Percentiles rank a stretch among this genome's conserved stretches.
These are phyloP conservation scores for Fusarium sp. DNA, from an alignment of 2,329 filamentous ascomycete species.

Conservation along the genomic window DNA sequence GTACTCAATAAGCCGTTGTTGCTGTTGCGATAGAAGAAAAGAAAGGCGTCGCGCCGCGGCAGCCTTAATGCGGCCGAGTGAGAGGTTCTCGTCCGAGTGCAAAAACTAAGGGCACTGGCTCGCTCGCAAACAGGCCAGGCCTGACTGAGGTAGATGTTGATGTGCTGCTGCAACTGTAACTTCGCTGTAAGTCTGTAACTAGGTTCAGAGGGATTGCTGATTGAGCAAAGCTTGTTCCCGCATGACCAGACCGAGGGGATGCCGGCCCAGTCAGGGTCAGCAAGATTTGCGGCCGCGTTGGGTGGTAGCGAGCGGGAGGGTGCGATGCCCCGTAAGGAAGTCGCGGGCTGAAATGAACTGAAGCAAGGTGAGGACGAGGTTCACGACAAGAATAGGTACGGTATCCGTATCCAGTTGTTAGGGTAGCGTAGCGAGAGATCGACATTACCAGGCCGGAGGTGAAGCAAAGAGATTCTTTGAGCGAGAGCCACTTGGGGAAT, in stretches of 20 bases:
- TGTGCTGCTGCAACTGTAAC: background rate
- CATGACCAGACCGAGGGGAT: constrained; percentile 7
- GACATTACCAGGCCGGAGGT: constrained; percentile 33
- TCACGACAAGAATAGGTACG: constrained; percentile 8
- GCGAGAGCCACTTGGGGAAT: constrained; percentile 21
- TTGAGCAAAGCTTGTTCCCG: background rate
- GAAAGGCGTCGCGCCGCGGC: constrained; percentile 13
- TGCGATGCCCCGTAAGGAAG: constrained; percentile 10
- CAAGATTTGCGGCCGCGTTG: constrained; percentile 11
- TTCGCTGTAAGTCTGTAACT: background rate
- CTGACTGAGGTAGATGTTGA: background rate
- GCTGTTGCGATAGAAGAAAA: constrained; percentile 2
- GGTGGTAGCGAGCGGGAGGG: constrained; percentile 22
- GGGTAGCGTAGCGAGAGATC: constrained; percentile 23
- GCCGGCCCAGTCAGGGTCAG: constrained; percentile 14
- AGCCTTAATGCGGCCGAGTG: constrained; percentile 32
- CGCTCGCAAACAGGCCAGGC: background rate
- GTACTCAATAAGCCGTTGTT: background rate
- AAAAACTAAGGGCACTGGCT: background rate
- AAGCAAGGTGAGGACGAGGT: constrained; percentile 29
- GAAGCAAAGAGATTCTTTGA: constrained; percentile 27
- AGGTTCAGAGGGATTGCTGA: constrained; percentile 1
- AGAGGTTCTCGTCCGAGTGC: constrained; percentile 12
- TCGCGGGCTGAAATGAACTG: constrained; percentile 16
- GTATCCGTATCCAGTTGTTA: background rate